Evolutionary conservation across 371 early-diverging fungal genomes (phyloP).

Genomic region (Parasitella parasitica): DNA sequence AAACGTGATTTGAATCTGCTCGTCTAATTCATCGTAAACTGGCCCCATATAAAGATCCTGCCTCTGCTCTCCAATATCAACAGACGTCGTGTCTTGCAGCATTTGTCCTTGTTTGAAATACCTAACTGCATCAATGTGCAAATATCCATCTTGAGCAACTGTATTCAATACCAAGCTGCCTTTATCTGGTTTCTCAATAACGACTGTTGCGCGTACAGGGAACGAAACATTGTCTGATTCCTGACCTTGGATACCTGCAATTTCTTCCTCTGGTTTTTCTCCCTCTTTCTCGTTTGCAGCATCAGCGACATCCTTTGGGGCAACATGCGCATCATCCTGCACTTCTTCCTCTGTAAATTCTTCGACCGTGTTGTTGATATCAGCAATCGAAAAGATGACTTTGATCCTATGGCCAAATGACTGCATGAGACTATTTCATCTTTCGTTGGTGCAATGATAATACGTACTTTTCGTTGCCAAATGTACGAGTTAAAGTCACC

Average conservation of each 20-base stretch:
- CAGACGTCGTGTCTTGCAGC: slow-evolving; percentile 60
- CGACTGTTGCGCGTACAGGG: slow-evolving; percentile 63
- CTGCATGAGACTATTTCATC: neutral
- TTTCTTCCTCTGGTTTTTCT: slow-evolving; percentile 3
- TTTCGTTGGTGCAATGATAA: neutral
- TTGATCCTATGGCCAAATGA: slow-evolving; percentile 50
- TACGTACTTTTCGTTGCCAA: slow-evolving; percentile 79
- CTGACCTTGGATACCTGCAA: neutral
- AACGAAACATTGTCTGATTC: slow-evolving; percentile 24
- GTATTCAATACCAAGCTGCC: slow-evolving; percentile 71
- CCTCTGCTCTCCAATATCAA: slow-evolving; percentile 61
- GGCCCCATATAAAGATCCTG: slow-evolving; percentile 31
- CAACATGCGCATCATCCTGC: neutral
- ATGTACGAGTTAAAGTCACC: slow-evolving; percentile 70
- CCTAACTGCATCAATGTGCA: slow-evolving; percentile 73
- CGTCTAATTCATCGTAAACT: slow-evolving; percentile 32
- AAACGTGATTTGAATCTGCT: slow-evolving; percentile 72
- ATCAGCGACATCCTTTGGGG: neutral
- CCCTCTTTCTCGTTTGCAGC: slow-evolving; percentile 3
- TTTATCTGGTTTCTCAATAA: slow-evolving; percentile 60
- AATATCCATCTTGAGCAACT: slow-evolving; percentile 72
- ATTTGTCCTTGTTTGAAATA: slow-evolving; percentile 59
- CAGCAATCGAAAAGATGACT: slow-evolving; percentile 76
- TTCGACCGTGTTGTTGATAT: slow-evolving; percentile 63
- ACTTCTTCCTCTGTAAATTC: slow-evolving; percentile 7